phyloP scores from a whole-genome alignment of 805 yeast genomes.

The Schizosaccharomyces octosporus region DNA sequence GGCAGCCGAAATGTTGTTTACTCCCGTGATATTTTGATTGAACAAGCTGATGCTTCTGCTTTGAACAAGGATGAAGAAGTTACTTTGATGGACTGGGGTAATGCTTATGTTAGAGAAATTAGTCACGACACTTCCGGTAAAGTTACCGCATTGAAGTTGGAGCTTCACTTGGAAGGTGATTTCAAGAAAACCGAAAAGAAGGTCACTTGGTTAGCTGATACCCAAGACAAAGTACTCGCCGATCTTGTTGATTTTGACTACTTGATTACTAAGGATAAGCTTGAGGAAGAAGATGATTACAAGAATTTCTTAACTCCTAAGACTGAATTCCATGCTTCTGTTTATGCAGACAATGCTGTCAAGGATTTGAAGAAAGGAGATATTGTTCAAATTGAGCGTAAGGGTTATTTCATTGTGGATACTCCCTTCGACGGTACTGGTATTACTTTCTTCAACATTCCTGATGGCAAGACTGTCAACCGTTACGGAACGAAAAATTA shows the following conservation, averaged over 20 bases:
- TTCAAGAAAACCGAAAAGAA: slow-evolving; percentile 90
- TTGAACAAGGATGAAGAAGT: slow-evolving; percentile 68
- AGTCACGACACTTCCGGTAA: slow-evolving; percentile 27
- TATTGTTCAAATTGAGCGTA: slow-evolving; percentile 83
- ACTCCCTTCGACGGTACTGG: slow-evolving; percentile 28
- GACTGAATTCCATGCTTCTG: slow-evolving; percentile 61
- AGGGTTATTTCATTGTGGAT: slow-evolving; percentile 82
- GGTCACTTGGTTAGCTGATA: slow-evolving; percentile 79
- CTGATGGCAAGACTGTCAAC: slow-evolving; percentile 75
- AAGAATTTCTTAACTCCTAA: slow-evolving; percentile 74
- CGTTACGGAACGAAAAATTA: slow-evolving; percentile 47
- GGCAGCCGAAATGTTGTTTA: slow-evolving; percentile 62
- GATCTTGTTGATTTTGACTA: slow-evolving; percentile 83
- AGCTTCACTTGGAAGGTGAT: slow-evolving; percentile 79
- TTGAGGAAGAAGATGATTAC: slow-evolving; percentile 81
- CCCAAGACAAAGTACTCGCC: slow-evolving; percentile 43
- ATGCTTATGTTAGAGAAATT: slow-evolving; percentile 52
- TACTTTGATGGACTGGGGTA: slow-evolving; percentile 99
- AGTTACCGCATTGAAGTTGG: slow-evolving; percentile 45
- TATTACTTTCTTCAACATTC: slow-evolving; percentile 71
- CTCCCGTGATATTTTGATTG: slow-evolving; percentile 41
- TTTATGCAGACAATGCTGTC: slow-evolving; percentile 60
- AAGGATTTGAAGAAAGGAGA: slow-evolving; percentile 60
- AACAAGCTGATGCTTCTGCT: slow-evolving; percentile 63
- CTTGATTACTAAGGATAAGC: slow-evolving; percentile 77